These are phyloP conservation scores for Zygosaccharomyces siamensis DNA, from an alignment of 805 yeast genomes.

Conservation along the genomic window DNA sequence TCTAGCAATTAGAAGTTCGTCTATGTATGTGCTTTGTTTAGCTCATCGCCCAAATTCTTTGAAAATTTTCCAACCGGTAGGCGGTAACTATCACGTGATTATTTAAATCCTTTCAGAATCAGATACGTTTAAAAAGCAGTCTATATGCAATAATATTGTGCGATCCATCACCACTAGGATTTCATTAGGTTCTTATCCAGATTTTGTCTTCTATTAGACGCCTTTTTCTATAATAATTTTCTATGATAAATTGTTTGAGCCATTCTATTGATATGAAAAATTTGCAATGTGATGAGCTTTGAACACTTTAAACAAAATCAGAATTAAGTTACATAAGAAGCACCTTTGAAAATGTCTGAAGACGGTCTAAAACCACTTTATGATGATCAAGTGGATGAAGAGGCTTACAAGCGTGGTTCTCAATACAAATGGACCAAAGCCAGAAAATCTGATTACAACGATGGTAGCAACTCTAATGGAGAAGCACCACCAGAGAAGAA, in stretches of 20 bases:
- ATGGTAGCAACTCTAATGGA: conserved; percentile 10
- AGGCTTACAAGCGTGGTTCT: conserved; percentile 41
- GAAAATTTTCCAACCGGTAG: conserved; percentile 16
- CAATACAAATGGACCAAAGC: conserved; percentile 35
- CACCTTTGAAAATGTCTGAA: conserved; percentile 15
- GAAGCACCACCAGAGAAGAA: conserved; percentile 24
- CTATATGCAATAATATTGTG: too few relatives aligned
- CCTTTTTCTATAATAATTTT: neutral
- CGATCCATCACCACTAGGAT: neutral
- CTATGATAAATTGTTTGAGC: neutral
- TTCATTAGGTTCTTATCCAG: neutral
- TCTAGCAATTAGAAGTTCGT: neutral
- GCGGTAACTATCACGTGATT: conserved; percentile 8
- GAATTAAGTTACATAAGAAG: neutral
- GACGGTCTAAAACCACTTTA: conserved; percentile 27
- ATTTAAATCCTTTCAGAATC: too few relatives aligned
- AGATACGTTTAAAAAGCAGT: neutral
- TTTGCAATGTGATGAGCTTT: conserved; percentile 1
- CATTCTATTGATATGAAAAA: conserved; percentile 4
- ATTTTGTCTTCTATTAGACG: neutral
- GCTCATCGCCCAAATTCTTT: conserved; percentile 21
- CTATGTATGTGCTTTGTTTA: neutral
- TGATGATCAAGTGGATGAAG: conserved; percentile 38
- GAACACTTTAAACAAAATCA: neutral
- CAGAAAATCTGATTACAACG: conserved; percentile 27